These are phyloP conservation scores for Parascedosporium putredinis DNA, from an alignment of 2,329 filamentous ascomycete species.

Conservation along the genomic window DNA sequence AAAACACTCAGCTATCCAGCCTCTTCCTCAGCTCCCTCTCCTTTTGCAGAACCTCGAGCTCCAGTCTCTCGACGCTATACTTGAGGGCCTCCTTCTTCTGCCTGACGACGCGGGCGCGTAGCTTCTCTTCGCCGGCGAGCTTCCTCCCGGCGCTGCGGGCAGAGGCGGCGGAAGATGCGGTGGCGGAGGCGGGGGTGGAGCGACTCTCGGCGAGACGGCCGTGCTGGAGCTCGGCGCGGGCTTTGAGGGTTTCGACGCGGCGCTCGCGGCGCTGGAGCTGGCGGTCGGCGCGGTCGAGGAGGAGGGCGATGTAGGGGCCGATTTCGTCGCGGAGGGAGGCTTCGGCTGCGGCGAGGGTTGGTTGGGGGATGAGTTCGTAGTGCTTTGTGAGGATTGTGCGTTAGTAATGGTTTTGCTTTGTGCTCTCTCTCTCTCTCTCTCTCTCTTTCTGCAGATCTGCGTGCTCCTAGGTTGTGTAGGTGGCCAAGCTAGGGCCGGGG, in stretches of 20 bases:
- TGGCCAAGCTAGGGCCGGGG: too few relatives aligned
- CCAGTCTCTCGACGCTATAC: conserved; percentile 77
- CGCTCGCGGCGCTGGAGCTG: conserved; percentile 75
- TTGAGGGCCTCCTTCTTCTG: conserved; percentile 78
- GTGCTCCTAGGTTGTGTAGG: too few relatives aligned
- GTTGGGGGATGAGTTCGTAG: conserved; percentile 85
- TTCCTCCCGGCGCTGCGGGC: conserved; percentile 13
- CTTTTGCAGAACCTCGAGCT: conserved; percentile 75
- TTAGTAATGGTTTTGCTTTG: neutral
- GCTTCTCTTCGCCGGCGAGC: conserved; percentile 43
- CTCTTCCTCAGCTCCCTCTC: conserved; percentile 47
- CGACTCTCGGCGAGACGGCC: conserved; percentile 40
- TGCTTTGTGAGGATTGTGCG: conserved; percentile 41
- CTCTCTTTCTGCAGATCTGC: too few relatives aligned
- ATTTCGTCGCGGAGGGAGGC: conserved; percentile 79
- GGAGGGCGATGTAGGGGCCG: conserved; percentile 69
- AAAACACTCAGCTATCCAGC: conserved; percentile 24
- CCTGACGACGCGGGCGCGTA: conserved; percentile 49
- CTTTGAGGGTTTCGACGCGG: conserved; percentile 73
- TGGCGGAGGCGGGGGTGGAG: conserved; percentile 12
- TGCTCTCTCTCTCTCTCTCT: too few relatives aligned
- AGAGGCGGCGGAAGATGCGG: conserved; percentile 12
- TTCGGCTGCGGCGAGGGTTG: conserved; percentile 72
- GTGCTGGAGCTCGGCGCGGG: conserved; percentile 73
- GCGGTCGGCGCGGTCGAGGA: conserved; percentile 72